Evolutionary conservation across 495 filamentous ascomycete genomes (phyloP), one percentile per base, ranked within the genome.

Genomic region (Talaromyces proteolyticus): DNA sequence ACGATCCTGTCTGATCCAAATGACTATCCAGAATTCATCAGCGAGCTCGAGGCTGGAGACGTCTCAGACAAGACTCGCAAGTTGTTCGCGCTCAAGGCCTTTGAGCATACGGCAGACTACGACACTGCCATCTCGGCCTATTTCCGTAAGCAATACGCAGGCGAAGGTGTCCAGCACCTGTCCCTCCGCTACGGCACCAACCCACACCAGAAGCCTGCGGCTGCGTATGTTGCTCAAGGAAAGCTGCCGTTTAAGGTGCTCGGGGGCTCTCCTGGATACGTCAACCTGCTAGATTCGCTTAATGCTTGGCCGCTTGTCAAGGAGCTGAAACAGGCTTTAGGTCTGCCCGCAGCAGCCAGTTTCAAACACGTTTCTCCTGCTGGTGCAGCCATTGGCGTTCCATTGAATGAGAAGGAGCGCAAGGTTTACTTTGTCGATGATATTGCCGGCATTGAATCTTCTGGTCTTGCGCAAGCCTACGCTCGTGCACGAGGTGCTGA

Each of bases 291-390:
- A 16, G 93, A 98, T 68, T 90, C 91, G 42, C 81, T 98, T 58
- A 98, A 98, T 72, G 86, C 90, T 50, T 98, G 93, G 93, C 86
- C 87, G 4, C 70, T 98, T 23, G 93, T 98, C 47, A 96, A 95
- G 79, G 93, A 98, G 75, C 77, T 98, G 53, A 93, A 92, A 77
- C 75, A 84, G 52, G 87, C 91, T 25, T 80, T 96, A 3, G 80
- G 85, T 55, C 81, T 84, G 62, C 88, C 94, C n/a, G 93, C 93
- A 21, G 94, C 93, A 17, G 92, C 93, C 44, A 94, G 88, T 66
- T 98, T 98, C 85, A 98, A 98, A 79, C 94, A 97, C 64, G 93
- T 97, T 36, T 97, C 94, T 4, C 93, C 93, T 6, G 93, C 93
- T 36, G 93, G 93, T 56, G 93, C 93, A 42, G 93, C 93, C 48